These are phyloP conservation scores for Neostapfia colusana DNA, from an alignment of 176 grass and related monocot genomes.

Conservation along the genomic window DNA sequence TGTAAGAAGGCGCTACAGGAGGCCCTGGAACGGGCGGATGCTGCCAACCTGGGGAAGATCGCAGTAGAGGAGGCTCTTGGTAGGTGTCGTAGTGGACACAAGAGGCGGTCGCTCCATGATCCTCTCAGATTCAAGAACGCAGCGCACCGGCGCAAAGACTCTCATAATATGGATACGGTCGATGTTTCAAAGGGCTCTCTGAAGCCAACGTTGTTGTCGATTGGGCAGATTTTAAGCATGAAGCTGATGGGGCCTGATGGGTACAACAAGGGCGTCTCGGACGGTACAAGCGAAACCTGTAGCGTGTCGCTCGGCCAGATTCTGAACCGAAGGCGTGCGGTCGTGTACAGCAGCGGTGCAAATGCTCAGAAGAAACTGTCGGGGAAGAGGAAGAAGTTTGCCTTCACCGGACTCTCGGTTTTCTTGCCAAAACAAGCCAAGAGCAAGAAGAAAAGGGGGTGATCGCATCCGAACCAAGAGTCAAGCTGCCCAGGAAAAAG, in stretches of 20 bases:
- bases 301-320: constrained; percentile 80
- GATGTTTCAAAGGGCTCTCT: constrained; percentile 31
- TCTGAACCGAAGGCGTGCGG: constrained; percentile 56
- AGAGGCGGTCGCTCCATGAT: constrained; percentile 31
- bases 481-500: not conserved
- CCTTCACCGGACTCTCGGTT: constrained; percentile 62
- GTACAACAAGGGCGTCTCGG: constrained; percentile 46
- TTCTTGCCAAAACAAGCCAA: constrained; percentile 72
- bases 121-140: constrained; percentile 61
- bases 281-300: constrained; percentile 42
- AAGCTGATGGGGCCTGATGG: constrained; percentile 76
- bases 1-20: constrained; percentile 63
- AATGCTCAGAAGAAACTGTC: constrained; percentile 36
- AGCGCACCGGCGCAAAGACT: constrained; percentile 34
- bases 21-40: constrained; percentile 56
- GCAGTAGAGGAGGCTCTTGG: constrained; percentile 54
- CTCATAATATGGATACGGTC: constrained; percentile 30
- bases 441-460: constrained; percentile 67
- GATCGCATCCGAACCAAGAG: not conserved
- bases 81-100: constrained; percentile 41
- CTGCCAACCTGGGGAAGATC: constrained; percentile 56
- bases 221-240: constrained; percentile 89
- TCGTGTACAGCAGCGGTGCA: constrained; percentile 32
- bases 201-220: constrained; percentile 63
- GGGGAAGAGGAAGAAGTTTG: constrained; percentile 77